phyloP scores from a whole-genome alignment of 2,329 filamentous ascomycete species.

The Ascochyta koolunga region DNA sequence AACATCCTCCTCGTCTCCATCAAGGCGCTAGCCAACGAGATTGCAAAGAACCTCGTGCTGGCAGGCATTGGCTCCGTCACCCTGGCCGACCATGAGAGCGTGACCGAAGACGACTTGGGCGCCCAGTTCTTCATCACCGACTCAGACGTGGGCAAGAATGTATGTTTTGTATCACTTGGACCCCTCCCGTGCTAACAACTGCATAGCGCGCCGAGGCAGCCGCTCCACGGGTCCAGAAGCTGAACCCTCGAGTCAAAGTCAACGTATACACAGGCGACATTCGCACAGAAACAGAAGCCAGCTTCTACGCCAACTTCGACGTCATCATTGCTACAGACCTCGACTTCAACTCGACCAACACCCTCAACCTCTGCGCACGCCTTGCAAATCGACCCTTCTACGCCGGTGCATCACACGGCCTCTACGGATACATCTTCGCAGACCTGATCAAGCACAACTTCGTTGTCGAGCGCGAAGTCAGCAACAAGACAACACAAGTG shows the following conservation, averaged over 20 bases:
- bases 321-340: slow-evolving; percentile 90
- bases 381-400: slow-evolving; percentile 83
- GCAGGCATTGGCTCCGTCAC: slow-evolving; percentile 91
- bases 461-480: slow-evolving; percentile 81
- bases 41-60: slow-evolving; percentile 95
- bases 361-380: slow-evolving; percentile 86
- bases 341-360: slow-evolving; percentile 72
- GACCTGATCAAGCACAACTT: slow-evolving; percentile 92
- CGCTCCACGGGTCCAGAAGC: slow-evolving; percentile 74
- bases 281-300: slow-evolving; percentile 62
- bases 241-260: slow-evolving; percentile 88
- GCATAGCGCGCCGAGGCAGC: slow-evolving; percentile 77
- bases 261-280: slow-evolving; percentile 72
- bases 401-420: slow-evolving; percentile 81
- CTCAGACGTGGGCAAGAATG: slow-evolving; percentile 75
- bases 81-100: slow-evolving; percentile 76
- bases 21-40: slow-evolving; percentile 87
- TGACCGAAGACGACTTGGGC: slow-evolving; percentile 79
- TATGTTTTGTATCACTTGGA: slow-evolving; percentile 37
- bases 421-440: slow-evolving; percentile 94
- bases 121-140: slow-evolving; percentile 75
- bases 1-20: slow-evolving; percentile 89
- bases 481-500: slow-evolving; percentile 67
- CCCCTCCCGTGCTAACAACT: neutral
- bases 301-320: slow-evolving; percentile 81